Evolutionary conservation across 495 filamentous ascomycete species (phyloP).

Genomic region (Neurospora hispaniola): DNA sequence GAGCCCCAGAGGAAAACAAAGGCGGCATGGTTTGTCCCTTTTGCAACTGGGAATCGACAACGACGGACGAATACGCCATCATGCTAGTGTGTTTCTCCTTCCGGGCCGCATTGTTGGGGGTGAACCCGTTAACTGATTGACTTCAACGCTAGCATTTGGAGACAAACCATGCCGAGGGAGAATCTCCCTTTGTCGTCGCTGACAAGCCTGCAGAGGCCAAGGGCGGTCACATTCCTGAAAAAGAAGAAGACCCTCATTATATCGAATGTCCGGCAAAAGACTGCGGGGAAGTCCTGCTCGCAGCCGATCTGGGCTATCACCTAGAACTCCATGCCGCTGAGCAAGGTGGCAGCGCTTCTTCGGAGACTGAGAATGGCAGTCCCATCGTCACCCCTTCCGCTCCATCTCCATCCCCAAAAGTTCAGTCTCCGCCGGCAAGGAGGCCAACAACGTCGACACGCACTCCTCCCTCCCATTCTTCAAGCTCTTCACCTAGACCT

Average conservation of each 20-base stretch:
- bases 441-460: background rate
- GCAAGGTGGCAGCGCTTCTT: slow-evolving; percentile 17
- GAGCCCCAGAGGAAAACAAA: background rate
- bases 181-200: slow-evolving; percentile 41
- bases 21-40: slow-evolving; percentile 18
- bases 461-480: background rate
- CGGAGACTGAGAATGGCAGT: background rate
- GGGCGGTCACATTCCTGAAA: slow-evolving; percentile 31
- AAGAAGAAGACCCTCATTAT: slow-evolving; percentile 48
- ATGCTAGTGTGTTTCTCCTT: slow-evolving; percentile 15
- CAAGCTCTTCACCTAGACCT: background rate
- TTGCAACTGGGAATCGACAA: slow-evolving; percentile 16
- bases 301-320: slow-evolving; percentile 56
- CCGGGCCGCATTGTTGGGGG: background rate
- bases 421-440: background rate
- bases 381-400: background rate
- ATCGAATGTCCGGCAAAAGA: slow-evolving; percentile 56
- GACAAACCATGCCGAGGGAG: slow-evolving; percentile 39
- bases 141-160: slow-evolving; percentile 42
- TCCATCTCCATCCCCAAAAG: background rate
- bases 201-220: background rate
- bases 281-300: slow-evolving; percentile 60
- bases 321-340: slow-evolving; percentile 59
- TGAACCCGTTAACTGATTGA: background rate
- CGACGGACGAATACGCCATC: slow-evolving; percentile 20